phyloP scores from a whole-genome alignment of 139 green algal species.

The Choricystis sp. region DNA sequence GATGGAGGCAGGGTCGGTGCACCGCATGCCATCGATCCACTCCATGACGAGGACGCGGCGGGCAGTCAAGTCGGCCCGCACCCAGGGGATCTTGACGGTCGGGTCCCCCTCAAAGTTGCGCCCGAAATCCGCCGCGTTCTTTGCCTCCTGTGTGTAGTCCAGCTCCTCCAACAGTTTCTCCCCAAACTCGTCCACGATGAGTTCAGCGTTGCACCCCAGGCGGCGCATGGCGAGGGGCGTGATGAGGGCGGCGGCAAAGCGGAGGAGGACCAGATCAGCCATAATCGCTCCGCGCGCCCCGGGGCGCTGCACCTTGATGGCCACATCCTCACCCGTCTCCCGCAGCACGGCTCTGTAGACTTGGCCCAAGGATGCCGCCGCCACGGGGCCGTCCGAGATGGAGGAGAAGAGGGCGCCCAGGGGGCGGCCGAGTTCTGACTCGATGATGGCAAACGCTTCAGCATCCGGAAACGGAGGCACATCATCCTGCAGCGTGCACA shows the following conservation, averaged over 20 bases:
- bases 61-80: constrained; percentile 61
- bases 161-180: constrained; percentile 99
- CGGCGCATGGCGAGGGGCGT: constrained; percentile 25
- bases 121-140: constrained; percentile 91
- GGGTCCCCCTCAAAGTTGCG: constrained; percentile 80
- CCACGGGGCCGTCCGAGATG: constrained; percentile 76
- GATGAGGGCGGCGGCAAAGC: constrained; percentile 45
- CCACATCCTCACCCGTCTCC: constrained; percentile 78
- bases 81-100: constrained; percentile 94
- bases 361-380: constrained; percentile 78
- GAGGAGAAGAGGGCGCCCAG: constrained; percentile 73
- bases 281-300: constrained; percentile 86
- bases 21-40: constrained; percentile 96
- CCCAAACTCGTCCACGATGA: constrained; percentile 99
- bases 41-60: constrained; percentile 85
- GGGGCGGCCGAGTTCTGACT: constrained; percentile 65
- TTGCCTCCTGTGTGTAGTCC: constrained; percentile 89
- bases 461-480: constrained; percentile 71
- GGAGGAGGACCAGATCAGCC: constrained; percentile 89
- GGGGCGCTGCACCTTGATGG: constrained; percentile 85
- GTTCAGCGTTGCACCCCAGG: constrained; percentile 87
- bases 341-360: constrained; percentile 84
- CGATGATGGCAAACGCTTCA: constrained; percentile 62
- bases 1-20: constrained; percentile 45
- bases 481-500: constrained; percentile 86